Evolutionary conservation across 163 green algal genomes (phyloP).

Genomic region (Trebouxia gelatinosa): DNA sequence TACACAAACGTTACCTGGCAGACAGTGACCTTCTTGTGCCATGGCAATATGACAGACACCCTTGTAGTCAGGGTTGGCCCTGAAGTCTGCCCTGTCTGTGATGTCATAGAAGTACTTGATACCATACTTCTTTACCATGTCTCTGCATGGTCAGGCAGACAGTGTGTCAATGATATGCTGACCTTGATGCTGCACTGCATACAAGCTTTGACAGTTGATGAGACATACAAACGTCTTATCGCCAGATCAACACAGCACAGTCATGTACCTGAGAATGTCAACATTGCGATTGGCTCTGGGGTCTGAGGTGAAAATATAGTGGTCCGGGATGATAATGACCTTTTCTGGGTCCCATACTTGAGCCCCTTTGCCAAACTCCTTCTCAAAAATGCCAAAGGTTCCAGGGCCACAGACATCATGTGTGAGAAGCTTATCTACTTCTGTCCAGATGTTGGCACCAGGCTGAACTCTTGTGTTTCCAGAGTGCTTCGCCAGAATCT

Average conservation of each 20-base stretch:
- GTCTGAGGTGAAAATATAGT: conserved; percentile 98
- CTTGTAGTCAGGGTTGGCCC: conserved; percentile 98
- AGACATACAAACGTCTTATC: no score
- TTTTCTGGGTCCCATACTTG: conserved; percentile 89
- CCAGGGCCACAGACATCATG: conserved; percentile 95
- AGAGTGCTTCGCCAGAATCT: conserved; percentile 88
- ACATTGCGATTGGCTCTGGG: conserved; percentile 95
- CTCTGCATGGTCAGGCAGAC: no score
- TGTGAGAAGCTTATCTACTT: conserved; percentile 94
- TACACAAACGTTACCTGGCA: conserved; percentile 62
- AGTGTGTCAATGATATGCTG: no score
- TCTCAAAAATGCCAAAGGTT: conserved; percentile 97
- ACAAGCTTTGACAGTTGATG: background rate
- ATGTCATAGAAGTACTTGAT: conserved; percentile 99
- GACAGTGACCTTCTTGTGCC: conserved; percentile 88
- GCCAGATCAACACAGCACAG: no score
- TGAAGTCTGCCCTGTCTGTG: conserved; percentile 85
- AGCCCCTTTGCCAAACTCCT: conserved; percentile 84
- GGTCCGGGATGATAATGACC: conserved; percentile 95
- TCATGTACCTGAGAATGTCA: conserved; percentile 89
- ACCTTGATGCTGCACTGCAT: background rate
- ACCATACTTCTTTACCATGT: conserved; percentile 89
- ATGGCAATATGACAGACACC: conserved; percentile 92
- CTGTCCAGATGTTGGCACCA: conserved; percentile 94
- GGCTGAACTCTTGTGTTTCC: conserved; percentile 67